A percentile compares a stretch with the other conserved stretches of the same genome.
phyloP scores from a whole-genome alignment of 257 asterid genomes.

The Perilla frutescens region DNA sequence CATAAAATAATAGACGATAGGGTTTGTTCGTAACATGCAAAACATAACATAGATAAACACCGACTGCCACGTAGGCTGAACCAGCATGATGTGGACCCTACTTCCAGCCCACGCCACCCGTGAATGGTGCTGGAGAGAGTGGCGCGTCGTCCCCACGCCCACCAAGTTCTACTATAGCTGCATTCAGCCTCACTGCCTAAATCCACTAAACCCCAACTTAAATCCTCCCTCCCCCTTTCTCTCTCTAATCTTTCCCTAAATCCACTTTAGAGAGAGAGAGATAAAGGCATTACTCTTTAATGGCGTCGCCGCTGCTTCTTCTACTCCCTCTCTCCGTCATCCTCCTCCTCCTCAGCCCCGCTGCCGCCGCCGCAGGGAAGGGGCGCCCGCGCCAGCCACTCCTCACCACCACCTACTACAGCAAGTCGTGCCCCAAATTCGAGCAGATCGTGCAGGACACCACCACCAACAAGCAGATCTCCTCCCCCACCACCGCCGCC shows the following conservation, averaged over 20 bases:
- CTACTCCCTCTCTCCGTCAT: conserved; percentile 37
- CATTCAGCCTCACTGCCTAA: not conserved
- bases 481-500: conserved; percentile 96
- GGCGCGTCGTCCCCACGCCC: conserved; percentile 37
- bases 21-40: too few species aligned
- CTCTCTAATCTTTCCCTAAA: conserved; percentile 28
- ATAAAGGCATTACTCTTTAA: not conserved
- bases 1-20: too few species aligned
- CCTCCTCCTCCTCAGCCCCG: conserved; percentile 26
- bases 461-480: conserved; percentile 85
- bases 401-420: conserved; percentile 58
- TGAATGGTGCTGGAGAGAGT: conserved; percentile 44
- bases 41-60: conserved; percentile 6
- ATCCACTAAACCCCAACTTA: conserved; percentile 3
- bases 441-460: conserved; percentile 74
- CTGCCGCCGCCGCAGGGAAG: conserved; percentile 26
- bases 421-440: conserved; percentile 65
- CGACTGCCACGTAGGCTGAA: conserved; percentile 43
- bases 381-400: conserved; percentile 33
- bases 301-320: conserved; percentile 40
- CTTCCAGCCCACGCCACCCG: conserved; percentile 49
- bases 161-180: not conserved
- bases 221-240: conserved; percentile 4
- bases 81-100: conserved; percentile 33
- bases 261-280: conserved; percentile 11